A percentile compares a stretch with the other conserved stretches of the same genome.
Evolutionary conservation across 1,284 basidiomycete genomes (phyloP).

Genomic region (Ganoderma boninense): DNA sequence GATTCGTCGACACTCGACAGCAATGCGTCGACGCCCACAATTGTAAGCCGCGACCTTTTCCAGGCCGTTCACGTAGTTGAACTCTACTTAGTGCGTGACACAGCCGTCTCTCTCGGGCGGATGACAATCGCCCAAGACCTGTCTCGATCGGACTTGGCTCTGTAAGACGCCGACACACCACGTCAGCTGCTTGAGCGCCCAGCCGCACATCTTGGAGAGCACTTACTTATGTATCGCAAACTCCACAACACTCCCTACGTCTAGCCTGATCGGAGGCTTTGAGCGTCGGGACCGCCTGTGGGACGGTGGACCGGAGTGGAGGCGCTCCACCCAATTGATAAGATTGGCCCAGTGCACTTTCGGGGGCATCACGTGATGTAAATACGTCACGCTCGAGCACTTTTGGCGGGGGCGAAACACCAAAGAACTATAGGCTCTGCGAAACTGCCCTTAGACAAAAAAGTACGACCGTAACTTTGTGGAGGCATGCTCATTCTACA

Average conservation of each 20-base stretch:
- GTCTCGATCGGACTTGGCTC: neutral
- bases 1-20: neutral
- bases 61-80: neutral
- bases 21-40: neutral
- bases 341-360: neutral
- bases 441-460: neutral
- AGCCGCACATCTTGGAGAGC: neutral
- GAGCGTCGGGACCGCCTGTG: neutral
- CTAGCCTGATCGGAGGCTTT: neutral
- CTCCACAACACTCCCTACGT: neutral
- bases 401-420: neutral
- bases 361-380: neutral
- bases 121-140: neutral
- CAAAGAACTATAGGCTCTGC: neutral
- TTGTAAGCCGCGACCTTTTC: neutral
- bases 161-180: neutral
- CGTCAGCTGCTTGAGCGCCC: neutral
- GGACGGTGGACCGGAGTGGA: neutral
- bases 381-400: neutral
- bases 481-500: neutral
- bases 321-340: neutral
- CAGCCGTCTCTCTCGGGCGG: neutral
- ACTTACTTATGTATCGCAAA: neutral
- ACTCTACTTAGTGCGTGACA: neutral
- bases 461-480: conserved; percentile 1